phyloP scores from a whole-genome alignment of 163 green algal species.

The Chlamydomonas reinhardtii region DNA sequence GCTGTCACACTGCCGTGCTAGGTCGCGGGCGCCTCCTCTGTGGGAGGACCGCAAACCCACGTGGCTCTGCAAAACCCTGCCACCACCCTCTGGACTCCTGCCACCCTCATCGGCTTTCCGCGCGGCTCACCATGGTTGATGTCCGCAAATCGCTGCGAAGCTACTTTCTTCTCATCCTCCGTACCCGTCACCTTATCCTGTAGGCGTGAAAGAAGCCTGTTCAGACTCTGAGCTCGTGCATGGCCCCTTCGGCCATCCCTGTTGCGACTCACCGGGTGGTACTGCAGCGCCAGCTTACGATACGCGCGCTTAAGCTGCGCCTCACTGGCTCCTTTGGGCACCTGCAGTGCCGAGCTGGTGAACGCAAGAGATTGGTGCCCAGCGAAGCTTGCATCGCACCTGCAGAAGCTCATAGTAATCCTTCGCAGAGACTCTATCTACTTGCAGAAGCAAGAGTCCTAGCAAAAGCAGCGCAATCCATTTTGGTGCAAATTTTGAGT shows the following conservation, averaged over 20 bases:
- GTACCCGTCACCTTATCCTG: conserved; percentile 90
- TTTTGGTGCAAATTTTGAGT: neutral
- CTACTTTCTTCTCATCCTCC: conserved; percentile 91
- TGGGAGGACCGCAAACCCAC: too few relatives aligned
- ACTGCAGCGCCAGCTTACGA: conserved; percentile 96
- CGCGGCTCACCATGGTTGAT: conserved; percentile 93
- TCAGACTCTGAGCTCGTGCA: too few relatives aligned
- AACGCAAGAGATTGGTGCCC: too few relatives aligned
- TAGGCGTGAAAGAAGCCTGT: neutral
- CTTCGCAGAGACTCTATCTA: conserved; percentile 15
- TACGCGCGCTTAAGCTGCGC: conserved; percentile 97
- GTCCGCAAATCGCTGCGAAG: conserved; percentile 94
- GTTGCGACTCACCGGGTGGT: conserved; percentile 85
- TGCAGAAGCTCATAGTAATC: conserved; percentile 92
- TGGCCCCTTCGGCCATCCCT: too few relatives aligned
- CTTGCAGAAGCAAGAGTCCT: conserved; percentile 11
- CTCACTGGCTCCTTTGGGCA: conserved; percentile 83
- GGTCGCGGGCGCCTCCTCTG: too few relatives aligned
- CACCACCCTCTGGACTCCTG: too few relatives aligned
- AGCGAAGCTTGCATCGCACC: conserved; percentile 2
- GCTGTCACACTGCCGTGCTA: too few relatives aligned
- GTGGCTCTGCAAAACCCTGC: too few relatives aligned
- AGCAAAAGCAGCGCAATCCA: conserved; percentile 32
- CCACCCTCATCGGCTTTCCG: too few relatives aligned
- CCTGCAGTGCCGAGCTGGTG: conserved; percentile 9